Evolutionary conservation across 257 asterid species (phyloP).

Genomic region (Cruciata laevipes): DNA sequence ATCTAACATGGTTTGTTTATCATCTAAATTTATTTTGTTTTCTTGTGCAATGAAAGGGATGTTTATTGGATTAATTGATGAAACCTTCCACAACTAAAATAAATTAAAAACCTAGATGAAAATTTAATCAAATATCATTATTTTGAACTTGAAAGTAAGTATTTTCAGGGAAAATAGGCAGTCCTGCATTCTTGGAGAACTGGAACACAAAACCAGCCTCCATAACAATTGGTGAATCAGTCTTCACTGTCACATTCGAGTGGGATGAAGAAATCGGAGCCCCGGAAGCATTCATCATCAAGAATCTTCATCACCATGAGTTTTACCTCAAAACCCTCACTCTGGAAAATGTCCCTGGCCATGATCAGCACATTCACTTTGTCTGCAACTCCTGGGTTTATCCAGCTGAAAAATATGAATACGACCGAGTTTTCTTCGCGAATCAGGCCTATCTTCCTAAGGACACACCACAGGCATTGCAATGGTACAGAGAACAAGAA

Average conservation of each 20-base stretch:
- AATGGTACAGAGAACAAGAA: conserved; percentile 55
- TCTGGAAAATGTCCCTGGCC: conserved; percentile 65
- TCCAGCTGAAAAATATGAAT: conserved; percentile 41
- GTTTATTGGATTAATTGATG: too few species aligned
- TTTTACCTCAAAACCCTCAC: conserved; percentile 69
- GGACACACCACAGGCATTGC: conserved; percentile 54
- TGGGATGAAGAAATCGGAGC: conserved; percentile 53
- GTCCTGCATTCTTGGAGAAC: conserved; percentile 41
- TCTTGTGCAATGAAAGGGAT: too few species aligned
- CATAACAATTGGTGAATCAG: conserved; percentile 26
- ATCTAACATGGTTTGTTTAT: too few species aligned
- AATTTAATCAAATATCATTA: too few species aligned
- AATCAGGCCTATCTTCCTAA: conserved; percentile 74
- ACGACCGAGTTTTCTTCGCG: conserved; percentile 56
- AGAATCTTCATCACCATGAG: conserved; percentile 53
- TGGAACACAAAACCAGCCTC: conserved; percentile 37
- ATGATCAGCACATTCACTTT: conserved; percentile 55
- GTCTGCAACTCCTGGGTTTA: conserved; percentile 82
- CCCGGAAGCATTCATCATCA: conserved; percentile 58
- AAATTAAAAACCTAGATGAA: neutral
- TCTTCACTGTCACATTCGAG: conserved; percentile 45
- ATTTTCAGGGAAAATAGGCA: conserved; percentile 41
- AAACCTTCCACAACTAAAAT: too few species aligned
- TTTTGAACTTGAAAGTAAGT: too few species aligned
- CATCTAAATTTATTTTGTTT: too few species aligned